These are phyloP conservation scores for Coelastrella sp. DNA, from an alignment of 139 green algal genomes.

Conservation along the genomic window DNA sequence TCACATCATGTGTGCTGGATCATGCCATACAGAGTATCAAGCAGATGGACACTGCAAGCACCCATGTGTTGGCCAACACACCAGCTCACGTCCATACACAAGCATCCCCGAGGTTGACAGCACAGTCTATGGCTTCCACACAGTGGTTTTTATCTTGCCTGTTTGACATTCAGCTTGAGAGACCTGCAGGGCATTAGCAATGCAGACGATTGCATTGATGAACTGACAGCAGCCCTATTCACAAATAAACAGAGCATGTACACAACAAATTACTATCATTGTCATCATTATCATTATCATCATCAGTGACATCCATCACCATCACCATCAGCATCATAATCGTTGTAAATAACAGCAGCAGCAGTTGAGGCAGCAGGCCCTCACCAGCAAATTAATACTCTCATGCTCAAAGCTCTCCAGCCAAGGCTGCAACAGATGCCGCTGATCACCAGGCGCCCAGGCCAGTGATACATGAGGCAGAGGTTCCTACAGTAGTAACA, in stretches of 20 bases:
- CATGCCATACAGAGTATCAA: too few relatives aligned
- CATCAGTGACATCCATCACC: not conserved
- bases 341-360: not conserved
- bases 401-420: not conserved
- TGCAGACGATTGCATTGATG: not conserved
- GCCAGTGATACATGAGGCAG: slow-evolving; percentile 17
- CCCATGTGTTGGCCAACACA: too few relatives aligned
- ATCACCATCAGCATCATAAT: too few relatives aligned
- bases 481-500: not conserved
- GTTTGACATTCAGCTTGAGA: not conserved
- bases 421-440: not conserved
- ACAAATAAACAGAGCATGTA: not conserved
- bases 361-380: not conserved
- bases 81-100: not conserved
- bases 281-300: not conserved
- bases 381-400: not conserved
- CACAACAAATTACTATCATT: not conserved
- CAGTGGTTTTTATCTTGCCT: not conserved
- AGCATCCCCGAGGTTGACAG: not conserved
- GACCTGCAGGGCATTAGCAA: not conserved
- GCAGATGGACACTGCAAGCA: too few relatives aligned
- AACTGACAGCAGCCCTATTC: not conserved
- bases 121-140: not conserved
- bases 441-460: slow-evolving; percentile 18
- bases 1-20: not conserved